phyloP scores from a whole-genome alignment of 176 grass and related monocot species.

The Zizania latifolia region DNA sequence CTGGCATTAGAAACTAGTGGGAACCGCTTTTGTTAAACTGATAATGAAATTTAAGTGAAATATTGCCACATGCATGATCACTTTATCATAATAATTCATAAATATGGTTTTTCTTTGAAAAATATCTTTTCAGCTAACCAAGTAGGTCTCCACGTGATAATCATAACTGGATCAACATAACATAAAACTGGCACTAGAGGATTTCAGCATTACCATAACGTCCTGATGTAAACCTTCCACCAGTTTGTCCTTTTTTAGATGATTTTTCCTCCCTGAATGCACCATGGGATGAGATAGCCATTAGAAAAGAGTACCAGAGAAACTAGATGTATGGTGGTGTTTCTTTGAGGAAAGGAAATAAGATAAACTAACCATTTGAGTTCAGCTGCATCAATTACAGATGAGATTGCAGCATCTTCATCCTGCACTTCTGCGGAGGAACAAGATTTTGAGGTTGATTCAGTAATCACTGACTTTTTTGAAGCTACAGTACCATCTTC shows the following conservation, averaged over 20 bases:
- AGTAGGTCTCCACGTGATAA: not conserved
- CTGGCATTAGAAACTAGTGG: not conserved
- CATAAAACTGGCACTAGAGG: not conserved
- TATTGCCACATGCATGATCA: not conserved
- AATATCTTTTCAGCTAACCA: not conserved
- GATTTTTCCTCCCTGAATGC: conserved; percentile 31
- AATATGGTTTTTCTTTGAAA: not conserved
- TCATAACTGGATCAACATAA: not conserved
- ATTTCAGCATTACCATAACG: conserved; percentile 17
- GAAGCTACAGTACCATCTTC: conserved; percentile 33
- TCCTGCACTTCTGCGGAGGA: conserved; percentile 37
- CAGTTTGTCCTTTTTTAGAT: conserved; percentile 19
- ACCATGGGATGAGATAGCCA: not conserved
- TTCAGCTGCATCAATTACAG: conserved; percentile 46
- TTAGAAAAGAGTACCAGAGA: not conserved
- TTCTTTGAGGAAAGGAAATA: not conserved
- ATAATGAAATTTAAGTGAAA: no score
- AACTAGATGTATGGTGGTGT: not conserved
- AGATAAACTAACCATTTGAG: conserved; percentile 32
- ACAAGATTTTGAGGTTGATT: conserved; percentile 33
- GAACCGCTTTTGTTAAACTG: not conserved
- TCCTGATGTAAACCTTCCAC: conserved; percentile 24
- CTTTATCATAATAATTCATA: not conserved
- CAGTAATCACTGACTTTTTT: conserved; percentile 32
- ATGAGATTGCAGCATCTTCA: conserved; percentile 40